Evolutionary conservation across 148 eudicot species (phyloP).

Genomic region (Spergularia bocconei): DNA sequence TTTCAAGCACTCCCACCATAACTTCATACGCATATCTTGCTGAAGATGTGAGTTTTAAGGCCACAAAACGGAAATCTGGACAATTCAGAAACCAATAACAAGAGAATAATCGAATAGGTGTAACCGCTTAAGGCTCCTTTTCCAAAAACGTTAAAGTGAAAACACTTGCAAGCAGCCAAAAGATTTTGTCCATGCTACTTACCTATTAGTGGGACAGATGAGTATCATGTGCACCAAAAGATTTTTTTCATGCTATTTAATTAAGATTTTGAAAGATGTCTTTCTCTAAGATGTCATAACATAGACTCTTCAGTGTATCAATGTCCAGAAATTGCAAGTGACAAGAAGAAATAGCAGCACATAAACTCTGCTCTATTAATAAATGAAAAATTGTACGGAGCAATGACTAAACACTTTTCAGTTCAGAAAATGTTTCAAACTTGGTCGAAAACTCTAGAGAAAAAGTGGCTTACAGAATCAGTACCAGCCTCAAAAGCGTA

Average conservation of each 20-base stretch:
- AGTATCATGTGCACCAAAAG: too few relatives aligned
- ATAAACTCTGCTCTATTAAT: background rate
- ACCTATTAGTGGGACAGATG: background rate
- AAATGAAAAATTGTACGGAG: background rate
- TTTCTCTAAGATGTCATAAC: slow-evolving; percentile 2
- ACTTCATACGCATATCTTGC: background rate
- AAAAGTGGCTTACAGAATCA: slow-evolving; percentile 15
- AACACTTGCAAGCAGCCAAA: slow-evolving; percentile 1
- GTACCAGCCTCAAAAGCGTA: slow-evolving; percentile 98
- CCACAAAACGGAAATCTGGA: background rate
- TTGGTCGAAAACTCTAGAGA: background rate
- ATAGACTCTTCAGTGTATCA: background rate
- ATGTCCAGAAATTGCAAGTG: background rate
- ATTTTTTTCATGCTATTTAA: too few relatives aligned
- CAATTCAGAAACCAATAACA: background rate
- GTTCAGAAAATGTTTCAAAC: slow-evolving; percentile 6
- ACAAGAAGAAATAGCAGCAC: slow-evolving; percentile 7
- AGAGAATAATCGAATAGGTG: background rate
- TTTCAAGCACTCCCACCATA: slow-evolving; percentile 1
- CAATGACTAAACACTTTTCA: background rate
- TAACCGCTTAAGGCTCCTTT: background rate
- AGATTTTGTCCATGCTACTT: slow-evolving; percentile 15
- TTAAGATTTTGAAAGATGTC: background rate
- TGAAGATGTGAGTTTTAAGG: background rate
- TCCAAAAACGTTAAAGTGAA: background rate